A percentile compares a stretch with the other conserved stretches of the same genome.
Conservation (phyloP, 2,329 filamentous ascomycete species). For the Arthrinium phaeospermum region DNA sequence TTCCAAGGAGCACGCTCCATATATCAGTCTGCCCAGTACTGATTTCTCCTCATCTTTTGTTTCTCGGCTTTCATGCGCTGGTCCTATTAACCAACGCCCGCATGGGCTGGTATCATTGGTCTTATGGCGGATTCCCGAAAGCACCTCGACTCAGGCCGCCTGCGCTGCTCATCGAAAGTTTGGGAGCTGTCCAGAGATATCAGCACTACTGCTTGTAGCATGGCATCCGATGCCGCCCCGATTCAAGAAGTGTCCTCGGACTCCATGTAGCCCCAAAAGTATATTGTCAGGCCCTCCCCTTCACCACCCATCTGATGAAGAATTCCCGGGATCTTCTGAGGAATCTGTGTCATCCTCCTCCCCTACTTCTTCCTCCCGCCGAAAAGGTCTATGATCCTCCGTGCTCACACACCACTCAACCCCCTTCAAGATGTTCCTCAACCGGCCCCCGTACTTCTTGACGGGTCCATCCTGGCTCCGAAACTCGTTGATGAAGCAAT, state of each 20-base stretch:
- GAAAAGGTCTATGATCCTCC: background rate
- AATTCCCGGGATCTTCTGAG: background rate
- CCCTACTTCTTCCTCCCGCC: background rate
- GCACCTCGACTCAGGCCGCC: background rate
- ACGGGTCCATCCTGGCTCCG: background rate
- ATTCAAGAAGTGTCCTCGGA: background rate
- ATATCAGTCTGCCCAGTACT: background rate
- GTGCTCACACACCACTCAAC: background rate
- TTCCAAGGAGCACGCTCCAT: background rate
- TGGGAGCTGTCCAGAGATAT: background rate
- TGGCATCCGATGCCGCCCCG: background rate
- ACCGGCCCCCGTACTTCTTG: background rate
- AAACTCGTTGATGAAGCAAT: slow-evolving; percentile 2
- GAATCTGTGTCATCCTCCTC: background rate
- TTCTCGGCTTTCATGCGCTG: background rate
- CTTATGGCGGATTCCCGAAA: background rate
- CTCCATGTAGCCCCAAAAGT: background rate
- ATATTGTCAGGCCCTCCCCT: background rate
- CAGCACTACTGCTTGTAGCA: background rate
- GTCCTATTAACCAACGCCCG: background rate
- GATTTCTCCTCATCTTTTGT: background rate
- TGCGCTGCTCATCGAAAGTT: background rate
- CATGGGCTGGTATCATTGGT: background rate
- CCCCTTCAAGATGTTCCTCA: background rate
- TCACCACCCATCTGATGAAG: background rate